Base-by-base conservation (phyloP, 139 green algal genomes). In the Picochlorum sp. region DNA sequence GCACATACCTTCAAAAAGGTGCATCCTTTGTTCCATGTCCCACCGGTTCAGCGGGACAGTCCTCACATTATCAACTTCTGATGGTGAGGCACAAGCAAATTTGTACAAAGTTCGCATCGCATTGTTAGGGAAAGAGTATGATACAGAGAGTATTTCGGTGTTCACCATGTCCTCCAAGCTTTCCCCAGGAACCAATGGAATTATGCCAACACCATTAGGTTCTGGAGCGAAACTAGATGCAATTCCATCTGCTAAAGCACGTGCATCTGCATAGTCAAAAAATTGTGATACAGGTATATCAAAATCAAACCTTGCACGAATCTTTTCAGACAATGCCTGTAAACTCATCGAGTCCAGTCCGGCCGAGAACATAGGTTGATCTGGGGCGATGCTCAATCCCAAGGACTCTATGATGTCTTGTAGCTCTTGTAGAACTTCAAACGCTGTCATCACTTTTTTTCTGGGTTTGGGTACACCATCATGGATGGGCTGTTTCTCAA, bases 1-100 rank as follows among this genome's bases (percentile, higher is more conserved):
- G 20, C 23, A 38, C n/a, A 59, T 30, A n/a, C 34, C 28, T 11
- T 41, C 28, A 3, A 30, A 45, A 20, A 60, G 58, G 18, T 21
- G 34, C 21, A 71, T 71, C 20, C 61, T 34, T 8, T 10, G n/a
- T 38, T 76, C 69, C 6, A 71, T 62, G 3, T 65, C 63, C 69
- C 69, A 76, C 15, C 69, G 56, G 9, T 21, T 34, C 6, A 20
- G 28, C 3, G 59, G 65, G 18, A 77, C 41, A 26, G 14, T 20
- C 9, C 34, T 41, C 34, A 11, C 34, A 41, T 41, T 41, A 11
- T 41, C 34, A 11, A 41, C 34, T 3, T 41, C 34, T 9, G 34
- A 11, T 11, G 8, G 34, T 11, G 34, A 11, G 34, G 8, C 34
- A 41, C 7, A 41, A 41, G 1, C 1, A 41, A 41, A 41, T 1